Conservation (phyloP, 352 stramenopile species). For the Phytophthora megakarya region DNA sequence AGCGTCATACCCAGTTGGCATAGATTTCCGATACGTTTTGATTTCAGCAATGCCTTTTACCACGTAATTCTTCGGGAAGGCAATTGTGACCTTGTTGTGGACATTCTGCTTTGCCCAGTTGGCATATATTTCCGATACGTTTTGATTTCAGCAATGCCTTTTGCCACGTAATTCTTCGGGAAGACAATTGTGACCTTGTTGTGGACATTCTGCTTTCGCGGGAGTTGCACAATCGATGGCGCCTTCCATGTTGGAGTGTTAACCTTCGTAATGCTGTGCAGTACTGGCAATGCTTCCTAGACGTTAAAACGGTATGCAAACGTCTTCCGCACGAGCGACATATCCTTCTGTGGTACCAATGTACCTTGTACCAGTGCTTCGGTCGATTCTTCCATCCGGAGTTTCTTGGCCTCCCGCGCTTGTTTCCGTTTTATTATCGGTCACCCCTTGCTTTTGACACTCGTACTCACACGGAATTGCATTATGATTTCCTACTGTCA, state of each 20-base stretch:
- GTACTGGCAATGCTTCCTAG: not conserved
- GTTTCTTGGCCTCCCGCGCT: too few relatives aligned
- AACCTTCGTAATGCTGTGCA: not conserved
- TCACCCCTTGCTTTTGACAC: not conserved
- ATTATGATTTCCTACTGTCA: too few relatives aligned
- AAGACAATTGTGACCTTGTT: too few relatives aligned
- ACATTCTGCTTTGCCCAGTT: not conserved
- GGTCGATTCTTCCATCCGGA: not conserved
- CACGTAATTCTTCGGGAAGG: too few relatives aligned
- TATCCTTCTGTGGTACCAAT: too few relatives aligned
- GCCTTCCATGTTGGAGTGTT: not conserved
- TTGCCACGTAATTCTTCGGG: not conserved
- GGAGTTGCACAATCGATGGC: not conserved
- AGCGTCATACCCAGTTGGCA: not conserved
- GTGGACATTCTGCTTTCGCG: not conserved
- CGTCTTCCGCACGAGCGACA: slow-evolving; percentile 5
- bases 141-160: not conserved
- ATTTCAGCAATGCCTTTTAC: not conserved
- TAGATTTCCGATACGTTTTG: not conserved
- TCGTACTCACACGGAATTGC: too few relatives aligned
- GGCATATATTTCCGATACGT: not conserved
- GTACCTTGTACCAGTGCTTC: too few relatives aligned
- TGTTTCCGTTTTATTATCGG: too few relatives aligned
- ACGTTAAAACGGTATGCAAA: not conserved
- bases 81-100: too few relatives aligned